Base-by-base conservation (phyloP, 2,329 filamentous ascomycete genomes). In the Exophiala sp. region DNA sequence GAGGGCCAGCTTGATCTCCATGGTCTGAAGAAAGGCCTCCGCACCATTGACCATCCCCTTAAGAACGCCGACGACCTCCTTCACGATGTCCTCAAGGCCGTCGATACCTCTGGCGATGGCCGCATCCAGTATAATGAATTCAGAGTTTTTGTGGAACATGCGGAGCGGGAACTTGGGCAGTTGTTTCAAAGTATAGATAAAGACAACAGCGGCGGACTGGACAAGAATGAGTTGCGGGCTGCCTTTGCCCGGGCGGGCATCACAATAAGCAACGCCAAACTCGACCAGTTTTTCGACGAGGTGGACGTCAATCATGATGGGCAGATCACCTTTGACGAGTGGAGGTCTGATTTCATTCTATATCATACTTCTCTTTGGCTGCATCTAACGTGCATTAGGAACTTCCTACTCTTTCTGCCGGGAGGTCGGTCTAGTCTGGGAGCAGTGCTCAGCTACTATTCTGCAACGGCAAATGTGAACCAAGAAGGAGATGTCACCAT, bases 51-150 rank as follows among this genome's bases (percentile, higher is more conserved):
- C 68, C 93, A 98, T 68, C 93, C 84, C 57, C 71, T 98, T 64
- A 95, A 96, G 74, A 93, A 96, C 76, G 93, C 93, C 65, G 86
- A 95, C 68, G 75, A 80, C 30, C 81, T 97, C 74, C 77, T 98
- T 56, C 79, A 81, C 64, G 83, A 86, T 63, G 86, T 97, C 50
- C 78, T 96, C 65, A 76, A 78, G 58, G 79, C 84, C 54, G 89
- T 96, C 56, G 93, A 98, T 65, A 85, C 82, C 50, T 89, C 90
- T 65, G 81, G 82, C 21, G 89, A 97, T 68, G 88, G 91, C 57
- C 84, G 82, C 63, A 97, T 98, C 61, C 85, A 94, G 69, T 96
- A 88, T 66, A 80, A 89, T 71, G 93, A 98, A 73, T 98, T 98
- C 65, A 84, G 83, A 58, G 77, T 75, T 35, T 97, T 97, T 64